These are phyloP conservation scores for Aspergillus tamarii DNA, from an alignment of 2,329 filamentous ascomycete genomes.

Conservation along the genomic window DNA sequence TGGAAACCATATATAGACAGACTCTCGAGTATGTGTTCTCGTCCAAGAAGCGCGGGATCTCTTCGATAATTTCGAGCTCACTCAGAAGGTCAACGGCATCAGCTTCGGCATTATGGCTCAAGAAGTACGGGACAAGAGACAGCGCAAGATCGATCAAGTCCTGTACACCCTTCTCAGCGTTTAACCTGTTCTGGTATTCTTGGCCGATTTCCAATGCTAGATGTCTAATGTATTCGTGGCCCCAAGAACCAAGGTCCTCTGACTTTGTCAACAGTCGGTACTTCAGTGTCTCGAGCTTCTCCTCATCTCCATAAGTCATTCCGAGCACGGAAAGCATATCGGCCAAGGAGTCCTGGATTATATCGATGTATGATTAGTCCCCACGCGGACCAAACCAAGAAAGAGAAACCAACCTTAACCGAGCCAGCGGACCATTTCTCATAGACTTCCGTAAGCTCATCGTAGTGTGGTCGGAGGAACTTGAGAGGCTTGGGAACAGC, in stretches of 20 bases:
- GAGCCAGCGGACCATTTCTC: slow-evolving; percentile 83
- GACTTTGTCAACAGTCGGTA: slow-evolving; percentile 89
- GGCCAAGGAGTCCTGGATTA: slow-evolving; percentile 69
- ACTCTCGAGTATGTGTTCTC: slow-evolving; percentile 91
- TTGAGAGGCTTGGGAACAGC: slow-evolving; percentile 98
- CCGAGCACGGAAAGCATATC: slow-evolving; percentile 96
- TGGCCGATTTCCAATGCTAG: slow-evolving; percentile 93
- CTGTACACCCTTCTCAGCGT: slow-evolving; percentile 78
- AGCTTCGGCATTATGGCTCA: slow-evolving; percentile 96
- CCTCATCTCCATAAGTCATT: slow-evolving; percentile 98
- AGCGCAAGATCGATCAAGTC: slow-evolving; percentile 85
- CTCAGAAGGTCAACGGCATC: slow-evolving; percentile 97
- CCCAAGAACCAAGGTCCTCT: slow-evolving; percentile 94
- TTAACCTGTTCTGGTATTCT: slow-evolving; percentile 85
- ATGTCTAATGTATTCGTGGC: slow-evolving; percentile 97
- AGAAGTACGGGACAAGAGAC: slow-evolving; percentile 86
- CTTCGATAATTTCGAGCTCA: slow-evolving; percentile 94
- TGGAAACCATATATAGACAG: slow-evolving; percentile 97
- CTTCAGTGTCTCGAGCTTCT: slow-evolving; percentile 92
- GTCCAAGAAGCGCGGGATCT: slow-evolving; percentile 86
- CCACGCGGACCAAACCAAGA: not conserved
- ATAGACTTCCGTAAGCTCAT: slow-evolving; percentile 82
- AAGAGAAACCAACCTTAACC: slow-evolving; percentile 68
- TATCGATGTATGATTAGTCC: slow-evolving; percentile 17
- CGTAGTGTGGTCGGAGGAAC: slow-evolving; percentile 95